Conservation (phyloP, 23 red algal genomes). For the Gracilaria domingensis region DNA sequence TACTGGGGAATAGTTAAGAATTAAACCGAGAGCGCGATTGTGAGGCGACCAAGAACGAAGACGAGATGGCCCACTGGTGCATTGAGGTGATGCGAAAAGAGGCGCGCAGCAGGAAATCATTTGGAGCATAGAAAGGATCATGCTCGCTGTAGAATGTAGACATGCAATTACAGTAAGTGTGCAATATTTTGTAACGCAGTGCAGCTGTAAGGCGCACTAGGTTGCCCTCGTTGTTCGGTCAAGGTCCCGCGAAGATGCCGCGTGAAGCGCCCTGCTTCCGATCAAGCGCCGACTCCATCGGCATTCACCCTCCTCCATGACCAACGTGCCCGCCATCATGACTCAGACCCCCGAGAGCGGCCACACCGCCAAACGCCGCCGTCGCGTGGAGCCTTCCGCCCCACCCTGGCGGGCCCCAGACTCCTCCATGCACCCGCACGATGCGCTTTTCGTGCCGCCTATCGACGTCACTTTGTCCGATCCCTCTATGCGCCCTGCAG, state of each 20-base stretch:
- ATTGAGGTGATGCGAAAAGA: too few species aligned
- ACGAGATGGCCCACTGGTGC: too few species aligned
- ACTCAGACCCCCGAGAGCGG: constrained; percentile 30
- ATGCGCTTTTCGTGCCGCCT: constrained; percentile 18
- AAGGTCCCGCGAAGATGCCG: constrained; percentile 17
- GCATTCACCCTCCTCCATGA: constrained; percentile 17
- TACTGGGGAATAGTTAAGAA: background rate
- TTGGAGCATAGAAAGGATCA: too few species aligned
- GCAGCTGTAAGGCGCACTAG: background rate
- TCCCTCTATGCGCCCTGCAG: constrained; percentile 5
- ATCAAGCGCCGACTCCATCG: background rate
- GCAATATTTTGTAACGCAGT: background rate
- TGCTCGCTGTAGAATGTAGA: background rate
- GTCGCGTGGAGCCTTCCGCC: constrained; percentile 19
- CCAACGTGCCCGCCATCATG: constrained; percentile 22
- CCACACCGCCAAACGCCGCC: constrained; percentile 17
- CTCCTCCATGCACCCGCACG: background rate
- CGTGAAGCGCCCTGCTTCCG: background rate
- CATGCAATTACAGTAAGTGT: background rate
- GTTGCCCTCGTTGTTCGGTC: constrained; percentile 1
- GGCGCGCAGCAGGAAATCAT: too few species aligned
- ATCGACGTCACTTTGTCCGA: constrained; percentile 23
- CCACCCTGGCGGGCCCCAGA: constrained; percentile 22
- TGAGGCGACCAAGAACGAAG: background rate
- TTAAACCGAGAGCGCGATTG: background rate